phyloP scores from a whole-genome alignment of 176 grass and related monocot genomes.

The Rhynchospora tenuis region DNA sequence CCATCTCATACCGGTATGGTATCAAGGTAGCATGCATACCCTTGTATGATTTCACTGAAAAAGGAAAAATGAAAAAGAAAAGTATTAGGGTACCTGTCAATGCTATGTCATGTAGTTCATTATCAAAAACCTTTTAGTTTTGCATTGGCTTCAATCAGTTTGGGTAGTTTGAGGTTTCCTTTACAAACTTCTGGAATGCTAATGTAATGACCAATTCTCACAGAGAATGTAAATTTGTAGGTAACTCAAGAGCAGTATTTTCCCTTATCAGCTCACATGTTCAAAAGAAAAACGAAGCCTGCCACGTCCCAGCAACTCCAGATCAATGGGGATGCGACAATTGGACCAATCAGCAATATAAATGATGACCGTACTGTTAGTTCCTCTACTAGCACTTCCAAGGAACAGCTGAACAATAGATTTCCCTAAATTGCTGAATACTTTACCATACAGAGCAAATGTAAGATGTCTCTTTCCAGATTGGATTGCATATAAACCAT shows the following conservation, averaged over 20 bases:
- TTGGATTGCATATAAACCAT: not conserved
- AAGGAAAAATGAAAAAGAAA: too few species aligned
- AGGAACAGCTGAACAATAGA: not conserved
- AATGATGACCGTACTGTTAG: slow-evolving; percentile 18
- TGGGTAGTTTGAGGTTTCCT: not conserved
- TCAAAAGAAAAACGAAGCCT: slow-evolving; percentile 45
- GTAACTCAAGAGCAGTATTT: slow-evolving; percentile 78
- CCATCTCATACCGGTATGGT: not conserved
- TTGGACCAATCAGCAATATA: slow-evolving; percentile 21
- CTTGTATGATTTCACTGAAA: not conserved
- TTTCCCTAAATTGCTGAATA: not conserved
- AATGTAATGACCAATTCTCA: not conserved
- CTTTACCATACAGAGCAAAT: slow-evolving; percentile 21
- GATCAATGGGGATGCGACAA: slow-evolving; percentile 23
- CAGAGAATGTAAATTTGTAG: slow-evolving; percentile 27
- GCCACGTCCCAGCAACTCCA: slow-evolving; percentile 17
- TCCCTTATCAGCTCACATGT: slow-evolving; percentile 71
- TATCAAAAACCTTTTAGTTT: too few species aligned
- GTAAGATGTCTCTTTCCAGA: slow-evolving; percentile 28
- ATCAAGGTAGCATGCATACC: not conserved
- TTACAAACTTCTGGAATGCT: not conserved
- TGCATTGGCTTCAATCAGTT: not conserved
- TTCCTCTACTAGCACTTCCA: slow-evolving; percentile 24
- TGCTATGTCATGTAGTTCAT: too few species aligned
- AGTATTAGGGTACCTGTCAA: not conserved